phyloP scores from a whole-genome alignment of 2,329 filamentous ascomycete species.

The Neonectria magnoliae region DNA sequence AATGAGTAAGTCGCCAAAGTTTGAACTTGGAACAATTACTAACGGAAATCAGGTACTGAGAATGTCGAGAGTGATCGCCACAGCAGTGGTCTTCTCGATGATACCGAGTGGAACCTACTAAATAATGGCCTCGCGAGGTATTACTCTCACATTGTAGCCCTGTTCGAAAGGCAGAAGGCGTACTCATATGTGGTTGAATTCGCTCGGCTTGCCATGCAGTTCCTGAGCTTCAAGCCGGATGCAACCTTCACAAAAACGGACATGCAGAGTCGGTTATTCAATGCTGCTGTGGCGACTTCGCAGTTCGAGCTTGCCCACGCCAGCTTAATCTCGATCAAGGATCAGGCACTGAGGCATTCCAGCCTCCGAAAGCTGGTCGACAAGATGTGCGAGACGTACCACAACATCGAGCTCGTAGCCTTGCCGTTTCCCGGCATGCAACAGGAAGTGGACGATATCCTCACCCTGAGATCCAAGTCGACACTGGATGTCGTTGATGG shows the following conservation, averaged over 20 bases:
- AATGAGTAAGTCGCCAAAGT: constrained; percentile 71
- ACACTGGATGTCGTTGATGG: constrained; percentile 72
- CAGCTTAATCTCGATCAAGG: constrained; percentile 77
- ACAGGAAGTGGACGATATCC: constrained; percentile 80
- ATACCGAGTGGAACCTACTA: constrained; percentile 75
- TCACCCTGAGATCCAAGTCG: constrained; percentile 76
- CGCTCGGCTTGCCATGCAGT: constrained; percentile 77
- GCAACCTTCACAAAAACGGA: constrained; percentile 66
- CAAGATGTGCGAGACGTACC: constrained; percentile 74
- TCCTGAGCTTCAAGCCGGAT: constrained; percentile 51
- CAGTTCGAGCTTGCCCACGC: constrained; percentile 87
- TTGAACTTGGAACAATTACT: constrained; percentile 30
- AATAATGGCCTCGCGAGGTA: constrained; percentile 83
- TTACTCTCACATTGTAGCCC: constrained; percentile 83
- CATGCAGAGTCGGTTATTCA: constrained; percentile 85
- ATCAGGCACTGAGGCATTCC: constrained; percentile 76
- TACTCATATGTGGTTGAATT: constrained; percentile 88
- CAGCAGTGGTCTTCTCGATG: constrained; percentile 75
- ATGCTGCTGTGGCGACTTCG: constrained; percentile 79
- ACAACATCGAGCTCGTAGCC: constrained; percentile 73
- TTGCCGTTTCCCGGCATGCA: constrained; percentile 84
- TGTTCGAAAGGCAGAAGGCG: constrained; percentile 82
- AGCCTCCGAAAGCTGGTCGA: constrained; percentile 76
- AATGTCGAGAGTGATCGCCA: constrained; percentile 61
- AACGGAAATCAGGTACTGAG: constrained; percentile 54